Evolutionary conservation across 306 rosid species (phyloP).

Genomic region (Dalbergia cochinchinensis): DNA sequence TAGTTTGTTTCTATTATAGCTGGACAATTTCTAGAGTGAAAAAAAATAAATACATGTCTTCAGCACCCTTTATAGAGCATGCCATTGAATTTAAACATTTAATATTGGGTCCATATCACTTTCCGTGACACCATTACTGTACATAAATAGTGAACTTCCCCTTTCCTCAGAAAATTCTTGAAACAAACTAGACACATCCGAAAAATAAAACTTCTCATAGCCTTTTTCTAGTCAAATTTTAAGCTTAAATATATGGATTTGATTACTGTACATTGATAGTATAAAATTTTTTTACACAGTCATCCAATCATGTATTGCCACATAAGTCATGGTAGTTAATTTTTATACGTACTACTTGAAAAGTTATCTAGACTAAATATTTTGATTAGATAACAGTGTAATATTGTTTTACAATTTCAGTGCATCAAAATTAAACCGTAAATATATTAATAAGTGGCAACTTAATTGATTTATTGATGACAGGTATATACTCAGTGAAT

Average conservation of each 20-base stretch:
- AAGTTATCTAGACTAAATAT: no score
- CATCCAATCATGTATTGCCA: no score
- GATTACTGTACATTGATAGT: no score
- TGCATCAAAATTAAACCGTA: no score
- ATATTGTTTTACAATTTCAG: no score
- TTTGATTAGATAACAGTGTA: no score
- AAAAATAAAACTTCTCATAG: neutral
- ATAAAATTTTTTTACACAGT: no score
- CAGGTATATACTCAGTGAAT: conserved; percentile 87
- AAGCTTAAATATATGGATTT: no score
- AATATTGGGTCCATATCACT: conserved; percentile 28
- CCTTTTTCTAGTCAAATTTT: neutral
- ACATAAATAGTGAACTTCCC: conserved; percentile 29
- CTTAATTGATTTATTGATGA: neutral
- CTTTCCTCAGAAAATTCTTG: neutral
- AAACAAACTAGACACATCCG: neutral
- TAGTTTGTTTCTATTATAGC: neutral
- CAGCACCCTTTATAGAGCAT: neutral
- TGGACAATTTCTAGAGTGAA: neutral
- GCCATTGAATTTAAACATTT: conserved; percentile 25
- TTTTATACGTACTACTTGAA: no score
- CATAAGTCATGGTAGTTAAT: no score
- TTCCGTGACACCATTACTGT: conserved; percentile 38
- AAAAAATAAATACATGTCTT: conserved; percentile 1
- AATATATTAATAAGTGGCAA: neutral